phyloP scores from a whole-genome alignment of 1,284 basidiomycete species.

The Apiotrichum laibachii region DNA sequence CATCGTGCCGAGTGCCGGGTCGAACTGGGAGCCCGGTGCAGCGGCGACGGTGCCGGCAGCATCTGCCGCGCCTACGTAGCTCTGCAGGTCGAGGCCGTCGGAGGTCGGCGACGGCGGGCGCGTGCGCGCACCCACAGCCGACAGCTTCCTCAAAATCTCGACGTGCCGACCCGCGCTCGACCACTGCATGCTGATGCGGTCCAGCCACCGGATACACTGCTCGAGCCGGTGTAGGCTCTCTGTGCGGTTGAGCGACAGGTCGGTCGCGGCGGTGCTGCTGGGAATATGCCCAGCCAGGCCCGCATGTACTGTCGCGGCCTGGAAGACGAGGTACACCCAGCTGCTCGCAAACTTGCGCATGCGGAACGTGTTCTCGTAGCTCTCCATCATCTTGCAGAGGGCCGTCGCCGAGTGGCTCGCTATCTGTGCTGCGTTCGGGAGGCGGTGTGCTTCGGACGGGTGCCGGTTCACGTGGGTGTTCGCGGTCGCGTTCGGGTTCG shows the following conservation, averaged over 20 bases:
- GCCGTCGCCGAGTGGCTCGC: slow-evolving; percentile 14
- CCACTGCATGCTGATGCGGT: slow-evolving; percentile 21
- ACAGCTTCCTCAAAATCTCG: slow-evolving; percentile 21
- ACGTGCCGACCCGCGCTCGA: slow-evolving; percentile 19
- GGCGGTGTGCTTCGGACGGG: background rate
- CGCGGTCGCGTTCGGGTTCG: background rate
- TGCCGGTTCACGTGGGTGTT: background rate
- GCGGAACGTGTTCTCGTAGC: slow-evolving; percentile 18
- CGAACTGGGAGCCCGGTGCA: background rate
- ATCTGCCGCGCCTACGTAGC: too few relatives aligned
- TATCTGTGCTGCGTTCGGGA: slow-evolving; percentile 14
- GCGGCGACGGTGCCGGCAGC: background rate
- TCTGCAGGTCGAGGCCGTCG: background rate
- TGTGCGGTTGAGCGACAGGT: background rate
- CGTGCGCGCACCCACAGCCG: slow-evolving; percentile 10
- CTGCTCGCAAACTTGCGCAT: slow-evolving; percentile 20
- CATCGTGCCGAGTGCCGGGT: background rate
- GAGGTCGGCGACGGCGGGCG: slow-evolving; percentile 11
- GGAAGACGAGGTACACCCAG: slow-evolving; percentile 24
- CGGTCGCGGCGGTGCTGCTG: background rate
- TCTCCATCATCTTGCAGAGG: slow-evolving; percentile 21
- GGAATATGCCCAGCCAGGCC: slow-evolving; percentile 16
- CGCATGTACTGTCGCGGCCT: slow-evolving; percentile 20
- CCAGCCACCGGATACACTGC: slow-evolving; percentile 23
- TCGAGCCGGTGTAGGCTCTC: slow-evolving; percentile 16